phyloP scores from a whole-genome alignment of 2,329 filamentous ascomycete genomes.

The Penicillium crustosum region DNA sequence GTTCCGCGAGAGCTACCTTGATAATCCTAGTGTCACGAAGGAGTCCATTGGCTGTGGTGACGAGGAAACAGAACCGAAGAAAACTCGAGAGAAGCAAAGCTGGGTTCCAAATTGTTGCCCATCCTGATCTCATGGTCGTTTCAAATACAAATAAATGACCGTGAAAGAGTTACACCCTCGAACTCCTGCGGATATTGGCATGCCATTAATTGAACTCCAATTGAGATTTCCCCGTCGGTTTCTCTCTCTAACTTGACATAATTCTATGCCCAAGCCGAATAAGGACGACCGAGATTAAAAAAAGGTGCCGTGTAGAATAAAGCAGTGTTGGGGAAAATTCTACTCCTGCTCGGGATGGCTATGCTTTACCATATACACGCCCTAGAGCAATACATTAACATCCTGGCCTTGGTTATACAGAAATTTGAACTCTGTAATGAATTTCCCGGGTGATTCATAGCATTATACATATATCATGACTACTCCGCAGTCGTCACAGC shows the following conservation, averaged over 20 bases:
- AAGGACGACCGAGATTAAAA: not conserved
- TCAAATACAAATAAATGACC: too few relatives aligned
- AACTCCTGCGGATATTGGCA: not conserved
- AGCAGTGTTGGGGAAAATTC: not conserved
- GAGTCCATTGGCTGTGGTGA: not conserved
- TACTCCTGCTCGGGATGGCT: not conserved
- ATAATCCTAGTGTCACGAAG: slow-evolving; percentile 5
- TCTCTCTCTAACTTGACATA: not conserved
- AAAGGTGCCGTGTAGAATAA: not conserved
- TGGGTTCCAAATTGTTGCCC: not conserved
- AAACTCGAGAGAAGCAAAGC: not conserved
- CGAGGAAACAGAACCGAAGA: not conserved
- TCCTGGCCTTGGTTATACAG: not conserved
- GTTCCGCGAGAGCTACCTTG: slow-evolving; percentile 15
- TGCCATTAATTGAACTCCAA: not conserved
- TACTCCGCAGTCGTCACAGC: not conserved
- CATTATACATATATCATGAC: not conserved
- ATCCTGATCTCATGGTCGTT: not conserved
- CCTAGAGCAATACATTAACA: not conserved
- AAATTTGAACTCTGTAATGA: not conserved
- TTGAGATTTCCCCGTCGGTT: not conserved
- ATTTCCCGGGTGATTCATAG: not conserved
- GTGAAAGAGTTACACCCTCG: not conserved
- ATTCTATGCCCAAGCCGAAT: not conserved
- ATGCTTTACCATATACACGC: not conserved